Conservation (phyloP, 306 rosid genomes). For the Malus asiatica region DNA sequence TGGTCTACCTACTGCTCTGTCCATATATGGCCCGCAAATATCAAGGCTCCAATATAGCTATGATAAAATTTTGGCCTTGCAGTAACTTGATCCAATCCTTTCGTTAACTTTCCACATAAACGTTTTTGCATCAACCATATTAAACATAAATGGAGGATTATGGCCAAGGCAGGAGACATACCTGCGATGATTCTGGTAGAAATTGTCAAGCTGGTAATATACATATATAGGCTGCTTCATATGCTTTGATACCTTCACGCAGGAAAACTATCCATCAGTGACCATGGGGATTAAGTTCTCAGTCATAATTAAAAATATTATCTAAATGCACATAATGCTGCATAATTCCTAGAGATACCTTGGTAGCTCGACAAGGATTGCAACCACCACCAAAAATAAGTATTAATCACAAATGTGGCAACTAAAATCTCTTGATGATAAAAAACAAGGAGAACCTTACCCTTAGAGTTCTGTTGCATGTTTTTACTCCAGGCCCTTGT, state of each 20-base stretch:
- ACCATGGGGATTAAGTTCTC: constrained; percentile 1
- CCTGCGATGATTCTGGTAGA: constrained; percentile 96
- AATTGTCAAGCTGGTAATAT: constrained; percentile 88
- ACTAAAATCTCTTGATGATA: background rate
- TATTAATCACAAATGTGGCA: background rate
- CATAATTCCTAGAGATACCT: background rate
- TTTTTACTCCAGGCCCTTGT: constrained; percentile 34
- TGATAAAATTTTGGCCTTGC: background rate
- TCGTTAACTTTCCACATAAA: background rate
- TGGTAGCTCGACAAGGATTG: background rate
- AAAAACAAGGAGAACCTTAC: constrained; percentile 31
- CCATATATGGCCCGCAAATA: background rate
- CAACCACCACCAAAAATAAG: background rate
- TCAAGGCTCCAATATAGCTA: background rate
- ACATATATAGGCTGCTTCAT: constrained; percentile 75
- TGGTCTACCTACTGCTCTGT: background rate
- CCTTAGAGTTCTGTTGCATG: constrained; percentile 38
- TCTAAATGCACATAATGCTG: background rate
- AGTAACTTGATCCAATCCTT: background rate
- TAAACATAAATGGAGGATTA: background rate
- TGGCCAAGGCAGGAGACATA: constrained; percentile 17
- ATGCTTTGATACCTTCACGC: constrained; percentile 49
- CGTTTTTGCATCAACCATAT: background rate
- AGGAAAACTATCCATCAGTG: constrained; percentile 1
- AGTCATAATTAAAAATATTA: background rate